Conservation (phyloP, 805 yeast genomes). For the Cyberlindnera subsufficiens region DNA sequence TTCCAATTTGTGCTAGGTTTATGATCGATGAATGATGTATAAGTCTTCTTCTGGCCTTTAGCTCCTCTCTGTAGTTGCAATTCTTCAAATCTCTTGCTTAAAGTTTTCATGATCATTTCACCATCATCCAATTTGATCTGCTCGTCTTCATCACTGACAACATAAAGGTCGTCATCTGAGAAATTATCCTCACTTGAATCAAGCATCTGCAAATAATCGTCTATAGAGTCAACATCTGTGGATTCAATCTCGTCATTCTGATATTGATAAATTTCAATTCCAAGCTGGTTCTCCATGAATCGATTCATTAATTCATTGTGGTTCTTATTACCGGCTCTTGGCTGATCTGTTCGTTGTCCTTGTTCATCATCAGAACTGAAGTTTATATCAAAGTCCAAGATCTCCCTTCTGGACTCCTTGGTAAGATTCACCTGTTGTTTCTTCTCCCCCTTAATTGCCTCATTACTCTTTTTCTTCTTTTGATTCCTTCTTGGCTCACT, state of each 20-base stretch:
- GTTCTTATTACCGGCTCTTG: neutral
- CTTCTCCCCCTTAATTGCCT: too few relatives aligned
- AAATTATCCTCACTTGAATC: neutral
- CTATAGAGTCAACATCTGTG: neutral
- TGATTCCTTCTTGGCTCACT: too few relatives aligned
- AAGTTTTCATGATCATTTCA: neutral
- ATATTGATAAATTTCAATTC: neutral
- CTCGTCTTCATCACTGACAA: conserved; percentile 13
- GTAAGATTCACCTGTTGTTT: neutral
- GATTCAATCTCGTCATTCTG: neutral
- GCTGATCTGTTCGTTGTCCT: neutral
- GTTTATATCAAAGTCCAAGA: conserved; percentile 13
- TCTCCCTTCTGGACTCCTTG: conserved; percentile 9
- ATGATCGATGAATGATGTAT: neutral
- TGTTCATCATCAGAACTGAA: conserved; percentile 12
- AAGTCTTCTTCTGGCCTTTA: neutral
- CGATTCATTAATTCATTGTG: neutral
- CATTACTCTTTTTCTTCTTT: too few relatives aligned
- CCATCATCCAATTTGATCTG: conserved; percentile 12
- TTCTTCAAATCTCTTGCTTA: neutral
- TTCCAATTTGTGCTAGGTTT: neutral
- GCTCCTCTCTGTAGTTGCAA: neutral
- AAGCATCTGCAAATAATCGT: neutral
- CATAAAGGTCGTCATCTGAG: neutral
- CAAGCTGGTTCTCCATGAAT: conserved; percentile 1